A percentile compares a stretch with the other conserved stretches of the same genome.
These are phyloP conservation scores for Tetratostichococcus sp. DNA, from an alignment of 139 green algal species.

Conservation along the genomic window DNA sequence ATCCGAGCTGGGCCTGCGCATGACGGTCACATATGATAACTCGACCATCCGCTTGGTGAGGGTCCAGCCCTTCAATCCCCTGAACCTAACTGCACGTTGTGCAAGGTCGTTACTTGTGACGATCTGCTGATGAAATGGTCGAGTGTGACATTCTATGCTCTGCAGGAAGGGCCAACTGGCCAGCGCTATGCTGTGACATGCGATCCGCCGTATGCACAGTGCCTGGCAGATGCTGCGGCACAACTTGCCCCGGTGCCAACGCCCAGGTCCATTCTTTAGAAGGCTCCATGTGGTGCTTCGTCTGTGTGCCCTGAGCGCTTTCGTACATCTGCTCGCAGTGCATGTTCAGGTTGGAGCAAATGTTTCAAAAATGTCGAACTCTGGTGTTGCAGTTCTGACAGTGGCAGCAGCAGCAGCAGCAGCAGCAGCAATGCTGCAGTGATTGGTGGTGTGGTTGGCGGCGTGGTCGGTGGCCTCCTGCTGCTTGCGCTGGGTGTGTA, in stretches of 20 bases:
- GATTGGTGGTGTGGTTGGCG: not conserved
- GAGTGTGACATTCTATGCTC: too few relatives aligned
- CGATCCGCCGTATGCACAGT: not conserved
- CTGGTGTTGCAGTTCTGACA: not conserved
- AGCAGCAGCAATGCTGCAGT: not conserved
- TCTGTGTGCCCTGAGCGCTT: too few relatives aligned
- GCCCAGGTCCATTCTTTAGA: not conserved
- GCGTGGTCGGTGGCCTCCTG: not conserved
- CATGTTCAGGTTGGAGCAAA: too few relatives aligned
- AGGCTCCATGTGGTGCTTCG: too few relatives aligned
- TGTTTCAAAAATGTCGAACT: not conserved
- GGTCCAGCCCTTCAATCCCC: too few relatives aligned
- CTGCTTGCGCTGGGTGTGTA: not conserved
- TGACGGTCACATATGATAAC: not conserved
- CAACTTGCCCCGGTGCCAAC: too few relatives aligned
- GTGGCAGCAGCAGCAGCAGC: too few relatives aligned
- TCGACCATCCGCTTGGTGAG: not conserved
- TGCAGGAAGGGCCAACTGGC: not conserved
- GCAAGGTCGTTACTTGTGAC: too few relatives aligned
- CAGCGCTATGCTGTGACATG: not conserved
- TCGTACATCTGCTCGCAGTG: too few relatives aligned
- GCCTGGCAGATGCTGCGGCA: not conserved
- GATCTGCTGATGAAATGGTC: too few relatives aligned
- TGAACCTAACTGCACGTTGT: not conserved
- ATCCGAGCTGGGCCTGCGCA: not conserved